Evolutionary conservation across 257 asterid species (phyloP), one percentile per base, ranked within the genome.

Genomic region (Petrea volubilis): DNA sequence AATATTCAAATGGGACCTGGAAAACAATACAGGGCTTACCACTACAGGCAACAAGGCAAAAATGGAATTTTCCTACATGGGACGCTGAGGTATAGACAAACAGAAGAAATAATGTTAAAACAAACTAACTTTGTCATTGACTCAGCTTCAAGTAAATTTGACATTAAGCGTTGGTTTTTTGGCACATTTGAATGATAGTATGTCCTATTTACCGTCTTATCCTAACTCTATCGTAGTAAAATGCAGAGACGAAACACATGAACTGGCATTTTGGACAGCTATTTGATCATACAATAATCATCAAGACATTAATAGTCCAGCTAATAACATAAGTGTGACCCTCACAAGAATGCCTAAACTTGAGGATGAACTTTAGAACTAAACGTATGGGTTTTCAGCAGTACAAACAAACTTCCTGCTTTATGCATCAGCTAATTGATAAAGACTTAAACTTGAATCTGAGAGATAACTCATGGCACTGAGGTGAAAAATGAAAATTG

Each of bases 1-100:
- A 83, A 64, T 58, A 77, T 47, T 81, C 88, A 69, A 89, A 94
- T 55, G 97, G 97, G 63, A 91, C 90, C 98, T 93, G 89, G 62
- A 78, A 75, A 65, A 66, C 2, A 60, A 56, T 41, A 38, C 33
- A 47, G 23, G 51, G 58, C 53, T 43, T 23, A 51, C 1, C 11
- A 69, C 24, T 14, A 31, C 58, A 24, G 43, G 36, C 63, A 50
- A 55, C 21, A 34, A 63, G 67, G 55, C 59, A 53, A 36, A 53
- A 61, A 70, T 1, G 6, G 12, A 7, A 49, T 11, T 23, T 49
- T 56, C 60, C 24, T 9, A 50, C 21, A 23, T 49, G 47, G 25
- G 44, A 71, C 6, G 67, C 51, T 12, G 31, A 18, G 50, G 33
- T n/a, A n/a, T 21, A 38, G 31, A 14, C 38, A 6, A 9, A 28